Evolutionary conservation across 2,329 filamentous ascomycete genomes (phyloP), one percentile per base, ranked within the genome.

Genomic region (Daldinia sp.): DNA sequence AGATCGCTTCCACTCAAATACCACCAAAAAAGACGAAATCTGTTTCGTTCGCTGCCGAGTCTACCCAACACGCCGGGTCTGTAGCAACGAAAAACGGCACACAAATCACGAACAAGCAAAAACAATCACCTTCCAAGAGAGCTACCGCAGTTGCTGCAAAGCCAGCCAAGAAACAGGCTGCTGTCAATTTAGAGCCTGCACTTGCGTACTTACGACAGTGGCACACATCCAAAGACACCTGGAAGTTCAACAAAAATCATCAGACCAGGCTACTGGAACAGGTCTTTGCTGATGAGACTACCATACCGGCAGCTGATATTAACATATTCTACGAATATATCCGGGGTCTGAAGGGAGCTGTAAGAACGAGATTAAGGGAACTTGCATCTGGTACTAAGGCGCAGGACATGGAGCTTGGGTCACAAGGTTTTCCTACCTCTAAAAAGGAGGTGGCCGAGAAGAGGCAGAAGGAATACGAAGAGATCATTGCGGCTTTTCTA

Each of bases 161-260:
- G 69, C 69, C 80, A 57, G 72, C 70, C 69, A 71, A 71, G 63
- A 71, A 69, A 57, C 70, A 79, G 77, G 64, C 77, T 74, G 71
- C 78, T 79, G 79, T 80, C 78, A 85, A 88, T 68, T 81, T 90
- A 62, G 85, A 88, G 53, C 87, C 90, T 13, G 90, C 93, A 65
- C 84, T 97, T 15, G 85, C 88, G 60, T 98, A 98, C 78, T 87
- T 98, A 50, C 85, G 85, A 53, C 89, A 90, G 77, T 97, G 94
- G 86, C 86, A 92, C 80, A 86, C 86, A 62, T 86, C 89, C 68
- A 89, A 89, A 65, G 83, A 86, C 9, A 85, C 84, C 73, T 98
- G 95, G 95, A 98, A 97, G 80, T 98, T 98, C 84, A 97, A 97
- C 83, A 98, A 98, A 82, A 94, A 93, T 74, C 89, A 93, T 77